Evolutionary conservation across 2,329 filamentous ascomycete genomes (phyloP), one percentile per base, ranked within the genome.

Genomic region (Neonectria sp.): DNA sequence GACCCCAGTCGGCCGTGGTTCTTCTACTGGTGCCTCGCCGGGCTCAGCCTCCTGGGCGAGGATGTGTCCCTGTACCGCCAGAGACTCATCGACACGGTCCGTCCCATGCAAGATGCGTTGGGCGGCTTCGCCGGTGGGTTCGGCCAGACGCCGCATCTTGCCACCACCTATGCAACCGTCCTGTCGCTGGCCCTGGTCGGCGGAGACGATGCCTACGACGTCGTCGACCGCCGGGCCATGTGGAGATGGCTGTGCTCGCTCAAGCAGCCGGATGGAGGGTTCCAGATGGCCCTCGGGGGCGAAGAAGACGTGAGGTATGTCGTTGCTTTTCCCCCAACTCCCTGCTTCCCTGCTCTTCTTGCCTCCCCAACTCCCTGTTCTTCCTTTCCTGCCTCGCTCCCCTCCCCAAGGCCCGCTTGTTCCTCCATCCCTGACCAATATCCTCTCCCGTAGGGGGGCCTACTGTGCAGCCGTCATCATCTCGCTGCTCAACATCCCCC

Each of bases 61-160:
- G 93, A 97, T 78, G 85, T 89, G 55, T 81, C 81, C 35, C 81
- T 89, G 45, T 95, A 94, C 80, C 89, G 91, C 63, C 84, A 92
- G 71, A 86, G 88, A 82, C 89, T 95, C 65, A 83, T 93, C 57
- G 88, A 90, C 67, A 98, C 95, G 7, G 91, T 96, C 57, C 87
- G 86, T 55, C 90, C 93, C 51, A 91, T 95, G 82, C 96, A 98
- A 82, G 97, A 98, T 80, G 80, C 85, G 25, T 86, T 86, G 17
- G 96, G 96, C 57, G 96, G 96, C 3, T 97, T 97, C 79, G 96
- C 95, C 59, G 96, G 95, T 70, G 95, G 96, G n/a, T 92, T 95
- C 79, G 95, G 95, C 31, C 96, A 98, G 79, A 86, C 89, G 72
- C 95, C 94, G 60, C 96, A 99, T 81, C 88, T 96, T 73, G 96